A percentile compares a stretch with the other conserved stretches of the same genome.
Evolutionary conservation across 768 basidiomycete species (phyloP).

Genomic region (Suillus weaverae): DNA sequence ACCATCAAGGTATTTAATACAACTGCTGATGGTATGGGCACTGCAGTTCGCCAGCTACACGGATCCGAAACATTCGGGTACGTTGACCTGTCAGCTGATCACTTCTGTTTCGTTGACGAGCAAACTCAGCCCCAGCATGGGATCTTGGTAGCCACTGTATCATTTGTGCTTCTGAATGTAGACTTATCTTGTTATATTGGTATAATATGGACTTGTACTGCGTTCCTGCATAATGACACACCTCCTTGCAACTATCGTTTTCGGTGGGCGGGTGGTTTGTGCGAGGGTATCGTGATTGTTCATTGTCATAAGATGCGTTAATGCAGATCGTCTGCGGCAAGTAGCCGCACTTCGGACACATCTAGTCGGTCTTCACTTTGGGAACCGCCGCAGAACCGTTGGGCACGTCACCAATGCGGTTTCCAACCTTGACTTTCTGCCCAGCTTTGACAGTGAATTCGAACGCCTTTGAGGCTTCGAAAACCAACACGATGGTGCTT

Average conservation of each 20-base stretch:
- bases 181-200: slow-evolving; percentile 4
- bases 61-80: slow-evolving; percentile 25
- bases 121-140: slow-evolving; percentile 3
- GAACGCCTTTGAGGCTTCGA: slow-evolving; percentile 88
- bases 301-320: slow-evolving; percentile 9
- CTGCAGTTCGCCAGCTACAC: slow-evolving; percentile 27
- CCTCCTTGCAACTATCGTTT: slow-evolving; percentile 6
- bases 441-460: slow-evolving; percentile 75
- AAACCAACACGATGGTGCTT: slow-evolving; percentile 94
- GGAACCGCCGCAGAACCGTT: slow-evolving; percentile 25
- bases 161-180: slow-evolving; percentile 5
- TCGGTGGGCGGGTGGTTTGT: neutral
- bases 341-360: neutral
- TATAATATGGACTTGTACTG: slow-evolving; percentile 4
- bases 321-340: neutral
- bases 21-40: slow-evolving; percentile 22
- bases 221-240: slow-evolving; percentile 10
- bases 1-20: slow-evolving; percentile 21
- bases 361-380: slow-evolving; percentile 35
- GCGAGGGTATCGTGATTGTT: slow-evolving; percentile 13
- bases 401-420: slow-evolving; percentile 65
- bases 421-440: slow-evolving; percentile 84
- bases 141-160: slow-evolving; percentile 26
- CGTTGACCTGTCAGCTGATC: neutral
- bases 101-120: neutral